Evolutionary conservation across 495 filamentous ascomycete genomes (phyloP), one percentile per base, ranked within the genome.

Genomic region (Sordaria brevicollis): DNA sequence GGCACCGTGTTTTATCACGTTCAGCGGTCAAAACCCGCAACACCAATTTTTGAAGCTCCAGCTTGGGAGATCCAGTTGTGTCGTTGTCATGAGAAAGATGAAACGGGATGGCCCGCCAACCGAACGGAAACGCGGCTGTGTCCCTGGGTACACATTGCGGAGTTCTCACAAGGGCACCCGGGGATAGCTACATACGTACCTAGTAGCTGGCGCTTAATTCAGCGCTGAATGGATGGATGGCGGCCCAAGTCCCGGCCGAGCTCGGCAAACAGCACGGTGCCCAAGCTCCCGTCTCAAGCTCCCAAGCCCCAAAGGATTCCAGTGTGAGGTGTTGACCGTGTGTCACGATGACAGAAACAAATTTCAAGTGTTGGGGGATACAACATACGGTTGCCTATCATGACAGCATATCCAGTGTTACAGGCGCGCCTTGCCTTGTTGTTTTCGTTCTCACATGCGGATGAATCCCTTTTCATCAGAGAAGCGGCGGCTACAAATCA

Each of bases 61-160:
- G 21, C 11, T 31, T 57, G 25, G n/a, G 49, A 31, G 49, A 13
- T 57, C 11, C 25, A 62, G 49, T 31, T 29, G 49, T 57, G 49
- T 57, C 21, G 49, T 54, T 54, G 43, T 21, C 19, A 54, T 54
- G 19, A 39, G 15, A 39, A 39, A 39, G 15, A 37, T 70, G 69
- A 67, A 70, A 70, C 69, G 65, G 69, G 65, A 67, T 19, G 69
- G 29, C 34, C 65, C 39, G 65, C 69, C 7, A 68, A 62, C 19
- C 43, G 43, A 54, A 54, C 21, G 19, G 43, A 25, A 36, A 54
- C 21, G 43, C 43, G 49, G 49, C 11, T 57, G 49, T 57, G 49
- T 57, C 6, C 21, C 11, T 57, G 49, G 25, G 49, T 57, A 15
- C 21, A 31, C 49, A 62, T 4, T 62, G 49, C 25, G 49, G 49